A percentile compares a stretch with the other conserved stretches of the same genome.
Evolutionary conservation across 371 early-diverging fungal species (phyloP).

Genomic region (Zancudomyces culisetae): DNA sequence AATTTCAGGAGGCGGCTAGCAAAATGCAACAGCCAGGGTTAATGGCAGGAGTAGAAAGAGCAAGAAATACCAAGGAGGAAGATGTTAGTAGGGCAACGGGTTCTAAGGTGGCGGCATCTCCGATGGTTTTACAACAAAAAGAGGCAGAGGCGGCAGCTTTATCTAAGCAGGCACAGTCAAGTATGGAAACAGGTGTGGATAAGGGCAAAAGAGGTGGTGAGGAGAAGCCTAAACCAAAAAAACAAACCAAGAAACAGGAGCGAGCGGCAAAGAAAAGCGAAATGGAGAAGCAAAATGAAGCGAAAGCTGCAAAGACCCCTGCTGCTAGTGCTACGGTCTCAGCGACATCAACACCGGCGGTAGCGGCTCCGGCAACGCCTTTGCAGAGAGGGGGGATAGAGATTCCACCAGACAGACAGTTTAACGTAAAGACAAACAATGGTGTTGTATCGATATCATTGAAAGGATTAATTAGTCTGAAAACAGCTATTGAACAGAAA

Average conservation of each 20-base stretch:
- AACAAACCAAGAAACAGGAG: background rate
- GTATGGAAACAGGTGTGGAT: background rate
- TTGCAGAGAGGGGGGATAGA: no score
- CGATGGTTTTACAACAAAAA: background rate
- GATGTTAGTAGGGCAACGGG: background rate
- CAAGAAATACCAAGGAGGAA: background rate
- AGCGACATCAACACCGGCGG: no score
- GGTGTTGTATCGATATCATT: no score
- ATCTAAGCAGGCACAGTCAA: background rate
- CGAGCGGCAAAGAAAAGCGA: background rate
- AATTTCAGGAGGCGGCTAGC: no score
- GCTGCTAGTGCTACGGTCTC: no score
- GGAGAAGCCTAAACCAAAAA: background rate
- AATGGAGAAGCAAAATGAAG: no score
- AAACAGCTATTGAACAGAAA: background rate
- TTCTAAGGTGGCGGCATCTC: background rate
- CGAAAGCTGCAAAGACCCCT: no score
- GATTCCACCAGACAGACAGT: no score
- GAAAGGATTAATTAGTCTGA: background rate
- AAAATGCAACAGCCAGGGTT: background rate
- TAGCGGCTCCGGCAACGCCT: no score
- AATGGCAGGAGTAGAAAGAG: background rate
- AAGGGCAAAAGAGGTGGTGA: background rate
- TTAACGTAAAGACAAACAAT: no score
- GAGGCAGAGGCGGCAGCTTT: no score